phyloP scores from a whole-genome alignment of 768 basidiomycete genomes.

The Trametopsis cervina region DNA sequence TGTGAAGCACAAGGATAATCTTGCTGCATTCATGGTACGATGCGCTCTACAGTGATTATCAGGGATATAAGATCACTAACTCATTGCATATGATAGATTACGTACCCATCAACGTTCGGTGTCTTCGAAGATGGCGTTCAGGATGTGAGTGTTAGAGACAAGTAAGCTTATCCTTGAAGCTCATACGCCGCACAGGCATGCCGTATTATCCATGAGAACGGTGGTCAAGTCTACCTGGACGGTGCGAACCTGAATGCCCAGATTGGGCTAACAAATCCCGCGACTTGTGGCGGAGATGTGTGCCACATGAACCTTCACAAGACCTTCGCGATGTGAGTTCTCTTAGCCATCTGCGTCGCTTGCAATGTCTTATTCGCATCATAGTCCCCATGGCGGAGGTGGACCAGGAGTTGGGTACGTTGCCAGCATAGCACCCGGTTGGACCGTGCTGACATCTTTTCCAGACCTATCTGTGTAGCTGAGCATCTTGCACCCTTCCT shows the following conservation, averaged over 20 bases:
- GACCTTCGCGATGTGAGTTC: slow-evolving; percentile 84
- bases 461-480: slow-evolving; percentile 86
- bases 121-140: slow-evolving; percentile 92
- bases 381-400: slow-evolving; percentile 92
- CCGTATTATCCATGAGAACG: slow-evolving; percentile 88
- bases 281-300: slow-evolving; percentile 94
- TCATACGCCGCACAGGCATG: slow-evolving; percentile 52
- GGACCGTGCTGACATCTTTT: slow-evolving; percentile 7
- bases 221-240: slow-evolving; percentile 97
- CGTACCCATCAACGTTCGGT: slow-evolving; percentile 96
- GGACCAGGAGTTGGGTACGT: slow-evolving; percentile 93
- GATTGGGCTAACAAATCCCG: slow-evolving; percentile 87
- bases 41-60: not conserved
- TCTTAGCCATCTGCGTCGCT: too few relatives aligned
- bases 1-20: slow-evolving; percentile 80
- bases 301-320: slow-evolving; percentile 99
- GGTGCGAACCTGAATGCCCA: slow-evolving; percentile 95
- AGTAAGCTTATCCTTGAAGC: slow-evolving; percentile 1
- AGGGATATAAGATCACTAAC: slow-evolving; percentile 9
- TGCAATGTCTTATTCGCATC: too few relatives aligned
- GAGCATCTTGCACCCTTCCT: slow-evolving; percentile 93
- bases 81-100: slow-evolving; percentile 50
- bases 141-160: slow-evolving; percentile 36
- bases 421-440: slow-evolving; percentile 14
- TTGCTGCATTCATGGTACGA: slow-evolving; percentile 92